Evolutionary conservation across 805 yeast genomes (phyloP), one percentile per base, ranked within the genome.

Genomic region (Wickerhamomyces xylosicus): DNA sequence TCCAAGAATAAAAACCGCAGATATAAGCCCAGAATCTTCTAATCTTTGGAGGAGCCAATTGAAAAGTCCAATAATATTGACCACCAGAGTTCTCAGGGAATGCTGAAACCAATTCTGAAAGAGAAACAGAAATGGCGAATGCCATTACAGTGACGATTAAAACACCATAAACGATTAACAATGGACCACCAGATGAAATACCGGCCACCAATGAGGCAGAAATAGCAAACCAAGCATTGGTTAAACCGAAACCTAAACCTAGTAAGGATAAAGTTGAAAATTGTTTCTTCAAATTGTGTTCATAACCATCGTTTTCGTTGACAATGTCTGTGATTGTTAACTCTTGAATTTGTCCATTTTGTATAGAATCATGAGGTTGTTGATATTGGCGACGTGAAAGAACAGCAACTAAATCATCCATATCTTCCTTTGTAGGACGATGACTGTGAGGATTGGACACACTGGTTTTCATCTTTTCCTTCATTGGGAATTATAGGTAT

Each of bases 1-100:
- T 69, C 71, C 76, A 73, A 28, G 79, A 79, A 43, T 72, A 64
- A 17, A 77, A 66, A n/a, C 82, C 84, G 45, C 78, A 72, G 58
- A 67, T 46, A 48, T 69, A 77, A 8, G 77, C 71, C 49, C 61
- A 56, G 40, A 71, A 68, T 14, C 56, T 39, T 39, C 50, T 54
- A 43, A 44, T 46, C 18, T 49, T 53, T 41, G 59, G 62, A 18
- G 77, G 77, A 5, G 79, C 74, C 38, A 74, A 54, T 33, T 69
- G 64, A 54, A 66, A 62, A 6, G 78, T 71, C 80, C 81, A 75
- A 43, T 69, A 73, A 50, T 71, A 71, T 46, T 72, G 77, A 19
- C 79, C 79, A 39, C 78, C 77, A 35, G 79, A 74, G 41, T 69
- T 66, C 39, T 52, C 56, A 4, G 79, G 79, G 53, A 64, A 66